These are phyloP conservation scores for Glycine tomentella DNA, from an alignment of 306 rosid genomes.

Conservation along the genomic window DNA sequence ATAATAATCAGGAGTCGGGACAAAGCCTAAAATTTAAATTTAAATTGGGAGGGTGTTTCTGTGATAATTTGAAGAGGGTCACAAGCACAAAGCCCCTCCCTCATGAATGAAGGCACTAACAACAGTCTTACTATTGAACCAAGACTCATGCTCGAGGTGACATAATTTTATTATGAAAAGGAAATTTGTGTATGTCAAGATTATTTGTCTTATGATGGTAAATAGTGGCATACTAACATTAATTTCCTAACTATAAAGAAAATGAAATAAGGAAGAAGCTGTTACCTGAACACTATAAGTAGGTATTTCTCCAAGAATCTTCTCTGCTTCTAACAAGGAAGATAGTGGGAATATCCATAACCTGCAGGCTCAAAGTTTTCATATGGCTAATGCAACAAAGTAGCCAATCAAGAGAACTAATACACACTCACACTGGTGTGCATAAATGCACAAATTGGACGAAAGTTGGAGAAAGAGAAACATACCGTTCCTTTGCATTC, in stretches of 20 bases:
- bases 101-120: too few relatives aligned
- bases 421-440: not conserved
- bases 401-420: slow-evolving; percentile 33
- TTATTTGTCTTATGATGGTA: slow-evolving; percentile 1
- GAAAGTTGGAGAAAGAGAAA: slow-evolving; percentile 3
- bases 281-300: slow-evolving; percentile 73
- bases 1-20: too few relatives aligned
- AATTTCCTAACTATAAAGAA: slow-evolving; percentile 14
- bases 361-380: slow-evolving; percentile 60
- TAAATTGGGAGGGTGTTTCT: too few relatives aligned
- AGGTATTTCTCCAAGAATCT: slow-evolving; percentile 60
- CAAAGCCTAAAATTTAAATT: too few relatives aligned
- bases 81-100: too few relatives aligned
- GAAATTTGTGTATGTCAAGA: not conserved
- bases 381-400: slow-evolving; percentile 30
- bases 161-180: slow-evolving; percentile 8
- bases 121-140: too few relatives aligned
- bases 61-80: too few relatives aligned
- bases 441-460: not conserved
- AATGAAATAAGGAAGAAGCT: slow-evolving; percentile 41
- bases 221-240: slow-evolving; percentile 15
- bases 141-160: not conserved
- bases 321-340: slow-evolving; percentile 74
- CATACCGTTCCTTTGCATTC: slow-evolving; percentile 82
- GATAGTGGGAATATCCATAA: slow-evolving; percentile 85